Evolutionary conservation across 371 early-diverging fungal genomes (phyloP), one percentile per base, ranked within the genome.

Genomic region (Actinomucor elegans): DNA sequence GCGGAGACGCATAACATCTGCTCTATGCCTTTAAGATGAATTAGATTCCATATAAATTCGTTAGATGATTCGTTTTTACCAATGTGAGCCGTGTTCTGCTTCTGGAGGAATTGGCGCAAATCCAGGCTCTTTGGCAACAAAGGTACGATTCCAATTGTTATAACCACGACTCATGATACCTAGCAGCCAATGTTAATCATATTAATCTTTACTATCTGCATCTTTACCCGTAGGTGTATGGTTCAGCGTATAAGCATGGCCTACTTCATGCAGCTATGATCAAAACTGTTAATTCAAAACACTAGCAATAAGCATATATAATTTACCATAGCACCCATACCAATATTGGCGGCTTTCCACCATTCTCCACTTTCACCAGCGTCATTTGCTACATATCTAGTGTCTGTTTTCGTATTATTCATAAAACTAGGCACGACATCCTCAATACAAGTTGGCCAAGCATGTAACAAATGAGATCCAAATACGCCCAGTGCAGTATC

Each of bases 81-180:
- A 88, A 41, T 87, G 83, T 6, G 88, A 69, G 7, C 86, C 88
- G 9, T 61, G 66, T 49, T 87, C 88, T 20, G 74, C 73, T 10
- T 61, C 54, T 6, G 77, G 74, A 11, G 67, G 60, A 28, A 87
- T 71, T 1, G 83, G 79, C 0, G 59, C 65, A 26, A 47, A 55
- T 17, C 76, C 70, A 12, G 85, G 85, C 28, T 82, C 79, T 32
- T 74, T 71, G 5, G 75, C 77, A 55, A 82, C 73, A 38, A 88
- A 88, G 6, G 85, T 77, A 24, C 85, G 78, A 61, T 87, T 86
- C 53, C 69, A 82, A 45, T 88, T 77, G 41, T 85, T 80, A 59
- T 71, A 88, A 2, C 88, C 88, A 27, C 88, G 75, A 12, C 58
- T 56, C 88, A 88, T 88, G 24, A 88, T 73, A 8, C 88, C 87